Evolutionary conservation across 2,329 filamentous ascomycete species (phyloP), one percentile per base, ranked within the genome.

Genomic region (Alternaria postmessia): DNA sequence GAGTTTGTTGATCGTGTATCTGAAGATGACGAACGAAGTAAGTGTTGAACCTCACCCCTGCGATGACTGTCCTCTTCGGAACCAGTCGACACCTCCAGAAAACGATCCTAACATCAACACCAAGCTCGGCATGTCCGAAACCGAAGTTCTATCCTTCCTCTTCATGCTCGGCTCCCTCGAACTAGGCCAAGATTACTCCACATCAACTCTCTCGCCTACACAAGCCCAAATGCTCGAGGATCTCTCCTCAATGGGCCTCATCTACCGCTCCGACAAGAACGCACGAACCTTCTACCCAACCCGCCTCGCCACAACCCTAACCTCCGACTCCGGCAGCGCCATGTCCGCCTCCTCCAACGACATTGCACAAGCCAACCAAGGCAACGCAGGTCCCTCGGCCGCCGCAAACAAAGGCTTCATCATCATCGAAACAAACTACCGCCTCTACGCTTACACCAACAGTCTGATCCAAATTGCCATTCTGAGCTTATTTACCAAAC

Each of bases 401-500:
- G 57, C 72, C 18, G 80, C 70, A 44, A 72, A 83, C 64, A 89
- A 89, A 71, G 94, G 94, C 64, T 95, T 93, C 81, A 93, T 99
- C 75, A 94, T 99, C 72, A 88, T 99, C 67, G 95, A 99, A 82
- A 99, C 95, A 8, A 99, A 99, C 81, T 98, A 97, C 82, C 91
- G 95, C 26, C 82, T 99, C 68, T 99, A 99, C 81, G 95, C 95
- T 32, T 99, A 99, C 82, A 98, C 96, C 7, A 90, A 91, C 34
- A 97, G 93, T 0, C 92, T 94, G 0, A 87, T 99, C 1, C 94
- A 97, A 78, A 99, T 98, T 66, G 93, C 93, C 54, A 93, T 99
- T 61, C 89, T 99, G 46, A 89, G 90, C 39, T 90, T 99, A 65
- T 99, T 99, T 81, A 88, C 90, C 51, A 90, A 91, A 61, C 89